A percentile compares a stretch with the other conserved stretches of the same genome.
Evolutionary conservation across 2,329 filamentous ascomycete species (phyloP).

Genomic region (Alternaria infectoria): DNA sequence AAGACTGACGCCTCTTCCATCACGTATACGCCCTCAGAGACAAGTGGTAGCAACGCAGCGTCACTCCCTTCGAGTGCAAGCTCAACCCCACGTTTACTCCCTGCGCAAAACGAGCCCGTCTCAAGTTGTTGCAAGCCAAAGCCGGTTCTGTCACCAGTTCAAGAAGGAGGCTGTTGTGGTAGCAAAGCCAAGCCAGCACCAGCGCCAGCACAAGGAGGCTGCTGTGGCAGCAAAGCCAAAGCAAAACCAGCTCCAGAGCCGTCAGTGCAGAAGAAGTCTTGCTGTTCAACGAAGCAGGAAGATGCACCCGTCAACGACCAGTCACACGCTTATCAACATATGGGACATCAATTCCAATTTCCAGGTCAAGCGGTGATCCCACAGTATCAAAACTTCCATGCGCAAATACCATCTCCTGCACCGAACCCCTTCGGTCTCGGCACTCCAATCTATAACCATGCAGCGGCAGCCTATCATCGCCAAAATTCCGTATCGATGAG

Average conservation of each 20-base stretch:
- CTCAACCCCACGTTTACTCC: constrained; percentile 44
- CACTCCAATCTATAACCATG: constrained; percentile 44
- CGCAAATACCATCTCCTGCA: constrained; percentile 19
- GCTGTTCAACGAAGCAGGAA: constrained; percentile 34
- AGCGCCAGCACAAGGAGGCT: constrained; percentile 21
- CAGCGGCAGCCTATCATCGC: constrained; percentile 38
- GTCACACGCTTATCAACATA: constrained; percentile 10
- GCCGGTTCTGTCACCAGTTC: constrained; percentile 15
- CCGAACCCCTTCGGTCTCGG: constrained; percentile 37
- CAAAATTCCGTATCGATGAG: constrained; percentile 44
- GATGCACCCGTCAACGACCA: constrained; percentile 9
- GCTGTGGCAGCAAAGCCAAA: constrained; percentile 39
- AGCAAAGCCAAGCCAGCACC: constrained; percentile 27
- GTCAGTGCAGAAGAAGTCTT: constrained; percentile 34
- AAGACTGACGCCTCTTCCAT: constrained; percentile 43
- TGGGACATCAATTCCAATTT: constrained; percentile 26
- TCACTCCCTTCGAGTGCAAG: constrained; percentile 46
- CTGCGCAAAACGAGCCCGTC: constrained; percentile 31
- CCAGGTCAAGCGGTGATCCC: constrained; percentile 29
- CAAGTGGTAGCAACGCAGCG: constrained; percentile 40
- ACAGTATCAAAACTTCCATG: constrained; percentile 27
- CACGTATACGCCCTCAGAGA: constrained; percentile 41
- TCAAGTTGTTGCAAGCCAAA: constrained; percentile 46
- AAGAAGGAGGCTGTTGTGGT: constrained; percentile 39
- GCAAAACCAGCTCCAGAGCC: constrained; percentile 21